phyloP scores from a whole-genome alignment of 495 filamentous ascomycete species.

The Penicillium malachiteum region DNA sequence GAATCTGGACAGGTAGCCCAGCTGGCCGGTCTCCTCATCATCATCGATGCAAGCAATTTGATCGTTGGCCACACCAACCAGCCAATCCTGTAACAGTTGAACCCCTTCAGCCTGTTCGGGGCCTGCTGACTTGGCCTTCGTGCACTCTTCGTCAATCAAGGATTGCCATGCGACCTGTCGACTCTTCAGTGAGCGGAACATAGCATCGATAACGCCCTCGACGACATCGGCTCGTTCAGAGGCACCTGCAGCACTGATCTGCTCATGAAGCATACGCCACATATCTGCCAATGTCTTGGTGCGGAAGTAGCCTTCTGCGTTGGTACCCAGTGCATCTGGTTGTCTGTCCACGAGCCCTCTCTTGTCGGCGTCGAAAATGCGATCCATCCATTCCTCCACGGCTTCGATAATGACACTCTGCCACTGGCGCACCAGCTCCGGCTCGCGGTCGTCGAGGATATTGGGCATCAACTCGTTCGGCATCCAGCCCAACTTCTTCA shows the following conservation, averaged over 20 bases:
- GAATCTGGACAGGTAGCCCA: conserved; percentile 80
- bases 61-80: conserved; percentile 96
- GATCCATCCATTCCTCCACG: conserved; percentile 96
- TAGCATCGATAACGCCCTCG: conserved; percentile 90
- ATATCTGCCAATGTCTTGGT: conserved; percentile 87
- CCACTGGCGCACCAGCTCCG: conserved; percentile 89
- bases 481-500: conserved; percentile 80
- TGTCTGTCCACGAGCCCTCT: conserved; percentile 75
- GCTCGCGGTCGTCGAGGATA: conserved; percentile 81
- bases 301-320: conserved; percentile 82
- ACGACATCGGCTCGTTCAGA: conserved; percentile 82
- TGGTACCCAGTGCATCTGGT: conserved; percentile 76
- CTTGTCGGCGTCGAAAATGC: conserved; percentile 76
- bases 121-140: conserved; percentile 60
- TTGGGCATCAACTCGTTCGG: conserved; percentile 73
- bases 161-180: conserved; percentile 83
- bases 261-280: conserved; percentile 96
- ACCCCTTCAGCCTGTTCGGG: conserved; percentile 71
- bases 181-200: conserved; percentile 78
- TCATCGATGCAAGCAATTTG: conserved; percentile 98
- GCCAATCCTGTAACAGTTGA: conserved; percentile 83
- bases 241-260: conserved; percentile 75
- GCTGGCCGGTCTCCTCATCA: conserved; percentile 60
- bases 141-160: conserved; percentile 82
- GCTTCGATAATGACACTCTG: conserved; percentile 89